Base-by-base conservation (phyloP, 2,329 filamentous ascomycete genomes). In the Talaromyces sp. region DNA sequence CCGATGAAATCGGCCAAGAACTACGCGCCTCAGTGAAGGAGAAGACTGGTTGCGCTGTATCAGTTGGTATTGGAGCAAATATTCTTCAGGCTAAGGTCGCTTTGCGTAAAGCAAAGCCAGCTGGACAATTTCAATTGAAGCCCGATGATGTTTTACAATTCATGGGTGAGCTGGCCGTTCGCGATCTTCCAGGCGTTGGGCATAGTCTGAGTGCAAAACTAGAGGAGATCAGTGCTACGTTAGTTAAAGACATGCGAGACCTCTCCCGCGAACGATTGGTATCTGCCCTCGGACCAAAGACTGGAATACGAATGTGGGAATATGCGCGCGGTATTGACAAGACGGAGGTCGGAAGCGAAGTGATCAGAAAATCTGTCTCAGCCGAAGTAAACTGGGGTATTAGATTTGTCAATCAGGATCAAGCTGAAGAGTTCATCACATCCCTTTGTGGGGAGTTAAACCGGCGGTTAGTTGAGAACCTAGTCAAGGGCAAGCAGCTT, bases 371-470 rank as follows among this genome's bases (percentile, higher is more conserved):
- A 68, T 97, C 93, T 0, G 91, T 99, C 0, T 97, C 94, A 2
- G 93, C 93, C 1, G 94, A 99, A 70, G 91, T 99, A 57, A 99
- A 94, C 65, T 99, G 94, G 94, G 94, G 95, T 2, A 96, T 99
- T 51, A 86, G 94, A 5, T 99, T 99, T 68, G 85, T 94, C 61
- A 95, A 83, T 55, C 91, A 97, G 66, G 82, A 84, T n/a, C 93
- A 99, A 72, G 92, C 91, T 0, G 93, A 97, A 54, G 90, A 95
- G 59, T 99, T 99, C 69, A 82, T 97, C 27, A 78, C 85, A 56
- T 94, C 90, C 60, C 77, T 99, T 0, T 94, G 90, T 66, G 87
- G 87, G 51, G 94, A 99, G 71, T 76, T 99, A 6, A 86, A 92
- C 62, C 87, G 86, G 51, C 83, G 94, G 1, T 76, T 99, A 16